Evolutionary conservation across 192 early-diverging fungal species (phyloP).

Genomic region (Phlyctochytrium planicorne): DNA sequence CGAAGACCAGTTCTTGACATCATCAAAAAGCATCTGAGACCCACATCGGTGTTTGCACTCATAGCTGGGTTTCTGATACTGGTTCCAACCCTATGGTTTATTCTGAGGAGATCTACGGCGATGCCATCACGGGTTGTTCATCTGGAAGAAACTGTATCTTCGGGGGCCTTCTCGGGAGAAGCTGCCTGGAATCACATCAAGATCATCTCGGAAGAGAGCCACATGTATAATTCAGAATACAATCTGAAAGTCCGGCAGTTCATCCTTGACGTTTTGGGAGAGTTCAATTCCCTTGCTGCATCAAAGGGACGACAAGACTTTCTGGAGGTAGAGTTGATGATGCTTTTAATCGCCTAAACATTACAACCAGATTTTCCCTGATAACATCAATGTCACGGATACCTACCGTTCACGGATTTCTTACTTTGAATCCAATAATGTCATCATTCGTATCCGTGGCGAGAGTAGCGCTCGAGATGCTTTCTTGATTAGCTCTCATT

Average conservation of each 20-base stretch:
- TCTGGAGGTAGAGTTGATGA: not conserved
- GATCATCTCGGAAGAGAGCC: conserved; percentile 6
- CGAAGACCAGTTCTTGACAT: conserved; percentile 1
- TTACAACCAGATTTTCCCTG: not conserved
- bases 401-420: not conserved
- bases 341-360: not conserved
- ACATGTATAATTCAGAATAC: conserved; percentile 19
- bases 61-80: not conserved
- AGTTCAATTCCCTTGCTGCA: conserved; percentile 12
- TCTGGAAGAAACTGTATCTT: not conserved
- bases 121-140: conserved; percentile 9
- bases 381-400: conserved; percentile 18
- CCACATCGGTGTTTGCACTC: conserved; percentile 1
- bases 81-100: not conserved
- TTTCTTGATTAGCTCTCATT: conserved; percentile 48
- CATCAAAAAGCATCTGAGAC: not conserved
- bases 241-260: conserved; percentile 14
- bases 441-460: conserved; percentile 6
- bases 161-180: conserved; percentile 11
- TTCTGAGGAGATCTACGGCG: not conserved
- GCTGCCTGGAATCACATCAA: conserved; percentile 22
- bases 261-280: not conserved
- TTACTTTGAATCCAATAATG: conserved; percentile 26
- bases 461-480: conserved; percentile 9
- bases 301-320: not conserved